A percentile compares a stretch with the other conserved stretches of the same genome.
Evolutionary conservation across 2,329 filamentous ascomycete species (phyloP).

Genomic region (Juglanconis juglandina): DNA sequence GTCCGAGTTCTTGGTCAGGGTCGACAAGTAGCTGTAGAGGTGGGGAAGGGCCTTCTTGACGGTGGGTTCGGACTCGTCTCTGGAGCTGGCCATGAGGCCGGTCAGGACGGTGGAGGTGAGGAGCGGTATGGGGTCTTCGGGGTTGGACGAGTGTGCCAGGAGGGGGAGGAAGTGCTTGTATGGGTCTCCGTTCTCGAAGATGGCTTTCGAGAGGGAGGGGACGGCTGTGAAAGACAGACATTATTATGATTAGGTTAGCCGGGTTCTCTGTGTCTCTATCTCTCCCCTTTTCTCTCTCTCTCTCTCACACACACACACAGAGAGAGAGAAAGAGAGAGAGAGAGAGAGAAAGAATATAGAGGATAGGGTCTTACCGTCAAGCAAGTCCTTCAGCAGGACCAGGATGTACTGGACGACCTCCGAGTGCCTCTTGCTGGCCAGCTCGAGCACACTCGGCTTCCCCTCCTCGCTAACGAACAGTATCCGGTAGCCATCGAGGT

Average conservation of each 20-base stretch:
- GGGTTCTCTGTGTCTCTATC: neutral
- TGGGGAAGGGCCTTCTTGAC: constrained; percentile 70
- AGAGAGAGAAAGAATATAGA: too few species aligned
- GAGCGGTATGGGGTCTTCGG: constrained; percentile 78
- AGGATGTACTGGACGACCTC: constrained; percentile 95
- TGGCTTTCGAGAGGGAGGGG: constrained; percentile 70
- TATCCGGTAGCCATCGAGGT: constrained; percentile 74
- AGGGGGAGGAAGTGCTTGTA: constrained; percentile 82
- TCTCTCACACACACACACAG: neutral
- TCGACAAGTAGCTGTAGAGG: constrained; percentile 81
- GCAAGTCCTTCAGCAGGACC: constrained; percentile 80
- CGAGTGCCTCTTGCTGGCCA: constrained; percentile 70
- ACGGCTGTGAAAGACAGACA: constrained; percentile 55
- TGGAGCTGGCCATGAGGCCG: constrained; percentile 67
- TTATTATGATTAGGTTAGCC: too few species aligned
- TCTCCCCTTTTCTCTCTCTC: neutral
- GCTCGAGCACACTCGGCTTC: constrained; percentile 71
- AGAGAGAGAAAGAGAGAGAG: neutral
- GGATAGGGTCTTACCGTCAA: constrained; percentile 65
- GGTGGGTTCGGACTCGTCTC: constrained; percentile 62
- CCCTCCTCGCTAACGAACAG: constrained; percentile 77
- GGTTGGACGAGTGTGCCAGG: constrained; percentile 70
- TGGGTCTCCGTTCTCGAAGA: constrained; percentile 72
- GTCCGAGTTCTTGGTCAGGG: constrained; percentile 79
- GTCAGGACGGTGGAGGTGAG: constrained; percentile 86